Base-by-base conservation (phyloP, 768 basidiomycete genomes). In the Psilocybe azurescens region DNA sequence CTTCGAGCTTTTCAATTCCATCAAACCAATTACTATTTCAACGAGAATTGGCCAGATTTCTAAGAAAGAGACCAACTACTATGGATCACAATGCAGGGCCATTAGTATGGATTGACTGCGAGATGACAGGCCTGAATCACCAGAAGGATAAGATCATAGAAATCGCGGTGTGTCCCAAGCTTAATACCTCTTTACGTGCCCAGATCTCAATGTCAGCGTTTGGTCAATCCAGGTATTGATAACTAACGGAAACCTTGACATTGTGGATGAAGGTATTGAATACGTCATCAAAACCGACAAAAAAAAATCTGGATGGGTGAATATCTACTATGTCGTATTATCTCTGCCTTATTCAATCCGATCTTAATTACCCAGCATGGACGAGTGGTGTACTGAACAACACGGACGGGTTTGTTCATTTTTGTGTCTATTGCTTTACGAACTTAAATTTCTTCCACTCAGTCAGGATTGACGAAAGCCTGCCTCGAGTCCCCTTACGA, bases 81-180 rank as follows among this genome's bases (percentile, higher is more conserved):
- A 65, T 74, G 32, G 72, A 78, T 59, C 84, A 80, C 56, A 65
- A 73, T n/a, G 84, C 83, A 36, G 88, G 89, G 0, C 90, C 91
- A 9, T 74, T 93, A 58, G 88, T 93, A 6, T 90, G 93, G 93
- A 82, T 94, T 54, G 93, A 95, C 73, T 93, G 91, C 67, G 93
- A 95, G 76, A 95, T 94, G 84, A 94, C 93, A 2, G 93, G 93
- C 3, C 80, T 95, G 41, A 75, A 90, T 69, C 82, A 82, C 3
- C 79, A 81, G 52, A 87, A 75, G 44, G 90, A 94, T 74, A 87
- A 83, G 64, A 84, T 94, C 30, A 72, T 95, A 2, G 95, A 97
- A 74, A 90, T 96, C 69, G 91, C 90, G 10, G 91, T 88, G 61
- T 63, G 82, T 18, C 67, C 9, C 53, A 38, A 48, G 8, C 18